These are phyloP conservation scores for Wickerhamomyces mucosus DNA, from an alignment of 805 yeast genomes.

Conservation along the genomic window DNA sequence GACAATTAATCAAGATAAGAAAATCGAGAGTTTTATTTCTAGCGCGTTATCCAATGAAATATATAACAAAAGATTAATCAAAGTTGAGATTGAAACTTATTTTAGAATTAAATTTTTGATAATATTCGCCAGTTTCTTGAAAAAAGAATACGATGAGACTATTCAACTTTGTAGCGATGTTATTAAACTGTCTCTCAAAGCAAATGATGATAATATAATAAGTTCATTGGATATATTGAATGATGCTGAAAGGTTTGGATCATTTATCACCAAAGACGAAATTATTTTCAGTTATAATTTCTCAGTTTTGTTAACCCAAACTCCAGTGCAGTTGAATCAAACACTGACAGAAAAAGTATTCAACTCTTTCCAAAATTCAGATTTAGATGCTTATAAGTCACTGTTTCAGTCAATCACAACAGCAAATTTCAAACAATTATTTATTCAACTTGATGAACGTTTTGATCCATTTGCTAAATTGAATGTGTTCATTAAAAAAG, in stretches of 20 bases:
- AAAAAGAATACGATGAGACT: constrained; percentile 14
- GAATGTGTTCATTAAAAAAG: constrained; percentile 14
- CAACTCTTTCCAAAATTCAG: constrained; percentile 10
- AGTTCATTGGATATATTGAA: constrained; percentile 13
- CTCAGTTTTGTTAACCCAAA: constrained; percentile 12
- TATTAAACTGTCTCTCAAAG: constrained; percentile 9
- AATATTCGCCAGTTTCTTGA: constrained; percentile 17
- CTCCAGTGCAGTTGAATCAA: constrained; percentile 10
- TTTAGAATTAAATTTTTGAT: constrained; percentile 19
- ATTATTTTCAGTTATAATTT: constrained; percentile 11
- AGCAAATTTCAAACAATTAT: constrained; percentile 20
- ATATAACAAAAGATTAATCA: constrained; percentile 16
- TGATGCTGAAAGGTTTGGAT: constrained; percentile 8
- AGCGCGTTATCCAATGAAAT: constrained; percentile 16
- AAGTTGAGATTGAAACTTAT: constrained; percentile 15
- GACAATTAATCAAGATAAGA: constrained; percentile 16
- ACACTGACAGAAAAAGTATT: constrained; percentile 12
- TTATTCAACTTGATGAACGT: constrained; percentile 5
- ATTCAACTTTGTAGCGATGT: constrained; percentile 7
- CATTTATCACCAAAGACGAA: constrained; percentile 16
- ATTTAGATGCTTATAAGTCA: constrained; percentile 14
- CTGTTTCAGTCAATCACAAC: constrained; percentile 15
- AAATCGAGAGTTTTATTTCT: constrained; percentile 14
- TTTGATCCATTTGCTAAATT: constrained; percentile 9
- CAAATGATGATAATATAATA: constrained; percentile 10